These are phyloP conservation scores for Jatropha curcas DNA, from an alignment of 345 rosid genomes.

Conservation along the genomic window DNA sequence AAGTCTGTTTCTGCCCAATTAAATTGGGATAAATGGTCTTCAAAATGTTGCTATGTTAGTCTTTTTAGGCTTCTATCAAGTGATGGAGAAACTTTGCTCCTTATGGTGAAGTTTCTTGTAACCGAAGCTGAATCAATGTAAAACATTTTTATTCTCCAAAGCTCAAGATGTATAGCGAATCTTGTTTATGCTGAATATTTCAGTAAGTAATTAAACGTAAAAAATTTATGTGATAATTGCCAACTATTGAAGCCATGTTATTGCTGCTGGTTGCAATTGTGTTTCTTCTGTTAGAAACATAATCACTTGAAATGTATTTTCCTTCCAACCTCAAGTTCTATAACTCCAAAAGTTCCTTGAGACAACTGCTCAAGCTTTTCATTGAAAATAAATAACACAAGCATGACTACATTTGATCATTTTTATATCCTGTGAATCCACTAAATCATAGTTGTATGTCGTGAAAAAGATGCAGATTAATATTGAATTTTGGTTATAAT, in stretches of 20 bases:
- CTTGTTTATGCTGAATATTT: no score
- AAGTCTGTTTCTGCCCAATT: no score
- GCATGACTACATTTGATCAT: neutral
- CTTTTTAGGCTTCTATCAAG: neutral
- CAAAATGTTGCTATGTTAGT: neutral
- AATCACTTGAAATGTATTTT: neutral
- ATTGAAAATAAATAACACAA: neutral
- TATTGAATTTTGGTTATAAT: neutral
- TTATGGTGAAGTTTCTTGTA: neutral
- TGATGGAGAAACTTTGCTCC: neutral
- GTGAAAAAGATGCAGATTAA: neutral
- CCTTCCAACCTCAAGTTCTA: neutral
- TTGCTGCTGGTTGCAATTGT: neutral
- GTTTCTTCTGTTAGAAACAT: neutral
- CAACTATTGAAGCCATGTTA: neutral
- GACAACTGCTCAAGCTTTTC: neutral
- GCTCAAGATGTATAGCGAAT: neutral
- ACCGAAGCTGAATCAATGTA: neutral
- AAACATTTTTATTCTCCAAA: neutral
- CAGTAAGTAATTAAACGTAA: neutral
- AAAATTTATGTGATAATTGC: no score
- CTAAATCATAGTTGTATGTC: neutral
- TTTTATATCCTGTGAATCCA: neutral
- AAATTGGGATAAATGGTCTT: neutral
- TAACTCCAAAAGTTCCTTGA: neutral